Evolutionary conservation across 345 rosid genomes (phyloP), one percentile per base, ranked within the genome.

Genomic region (Mallotus nudiflorus): DNA sequence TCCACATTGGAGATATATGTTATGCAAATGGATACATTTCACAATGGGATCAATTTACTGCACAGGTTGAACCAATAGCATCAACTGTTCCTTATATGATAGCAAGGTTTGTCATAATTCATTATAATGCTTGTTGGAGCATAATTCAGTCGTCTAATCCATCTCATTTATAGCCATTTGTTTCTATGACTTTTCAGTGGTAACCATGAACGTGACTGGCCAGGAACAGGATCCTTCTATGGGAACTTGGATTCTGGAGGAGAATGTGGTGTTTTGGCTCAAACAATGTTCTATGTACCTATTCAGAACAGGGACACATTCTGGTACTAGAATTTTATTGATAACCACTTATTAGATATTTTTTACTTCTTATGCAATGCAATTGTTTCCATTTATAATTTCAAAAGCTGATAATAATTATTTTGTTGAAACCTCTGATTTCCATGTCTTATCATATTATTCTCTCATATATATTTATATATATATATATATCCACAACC

Each of bases 181-280:
- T 19, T 79, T 20, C 44, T 72, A 42, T 48, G 29, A 19, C 62
- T 42, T 54, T 80, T 46, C 75, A 89, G 96, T 9, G 91, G 92
- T 24, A 89, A 87, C 82, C 96, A 89, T 76, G 89, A 89, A 62
- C 89, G 92, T 42, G 91, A 86, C 81, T 87, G 89, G 89, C 88
- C 89, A 0, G 71, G 83, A 68, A 75, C 92, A 2, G 90, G 88
- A 63, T 89, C 92, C 13, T 89, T 89, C 80, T 87, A 87, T 73
- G 70, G 73, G 0, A 69, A 65, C 81, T 39, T 25, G 64, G 96
- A 89, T 67, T 89, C 92, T 63, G 96, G 96, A 39, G 92, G 96
- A 71, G 96, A 89, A 70, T 87, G 96, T 22, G 91, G 92, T 53
- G 91, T 87, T 62, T 79, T 84, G 73, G 89, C 89, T 28, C 87